Conservation (phyloP, 768 basidiomycete genomes). For the Leccinum broughii region DNA sequence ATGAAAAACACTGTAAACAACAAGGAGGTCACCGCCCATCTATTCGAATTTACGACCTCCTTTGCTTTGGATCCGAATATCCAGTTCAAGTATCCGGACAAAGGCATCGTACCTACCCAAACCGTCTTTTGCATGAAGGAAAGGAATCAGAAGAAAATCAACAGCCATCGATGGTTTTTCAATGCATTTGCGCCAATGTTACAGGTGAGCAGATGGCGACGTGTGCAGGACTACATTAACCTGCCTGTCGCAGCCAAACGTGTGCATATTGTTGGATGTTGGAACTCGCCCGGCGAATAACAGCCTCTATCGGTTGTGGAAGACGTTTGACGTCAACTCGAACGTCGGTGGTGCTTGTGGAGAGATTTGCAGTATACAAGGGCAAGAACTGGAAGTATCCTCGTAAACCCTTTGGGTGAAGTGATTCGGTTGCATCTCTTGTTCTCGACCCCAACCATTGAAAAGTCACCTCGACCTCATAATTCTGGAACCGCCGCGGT, state of each 20-base stretch:
- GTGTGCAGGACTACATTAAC: background rate
- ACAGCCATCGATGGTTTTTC: slow-evolving; percentile 97
- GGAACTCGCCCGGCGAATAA: slow-evolving; percentile 89
- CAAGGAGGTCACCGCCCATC: slow-evolving; percentile 67
- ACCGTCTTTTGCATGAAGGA: slow-evolving; percentile 91
- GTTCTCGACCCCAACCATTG: no score
- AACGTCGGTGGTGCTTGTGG: slow-evolving; percentile 96
- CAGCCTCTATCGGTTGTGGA: slow-evolving; percentile 94
- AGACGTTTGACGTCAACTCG: slow-evolving; percentile 87
- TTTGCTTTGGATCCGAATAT: slow-evolving; percentile 78
- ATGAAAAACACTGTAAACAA: slow-evolving; percentile 69
- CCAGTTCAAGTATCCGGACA: slow-evolving; percentile 86
- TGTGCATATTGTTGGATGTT: slow-evolving; percentile 91
- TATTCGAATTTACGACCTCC: slow-evolving; percentile 87
- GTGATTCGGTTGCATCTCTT: slow-evolving; percentile 13
- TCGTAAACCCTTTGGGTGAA: slow-evolving; percentile 81
- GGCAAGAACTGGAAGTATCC: slow-evolving; percentile 80
- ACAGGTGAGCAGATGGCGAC: slow-evolving; percentile 50
- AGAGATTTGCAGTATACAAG: slow-evolving; percentile 94
- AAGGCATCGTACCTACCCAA: slow-evolving; percentile 93
- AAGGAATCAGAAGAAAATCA: slow-evolving; percentile 96
- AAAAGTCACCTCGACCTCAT: no score
- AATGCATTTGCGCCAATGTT: slow-evolving; percentile 87
- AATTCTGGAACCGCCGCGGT: no score
- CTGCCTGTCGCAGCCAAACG: slow-evolving; percentile 61